A percentile compares a stretch with the other conserved stretches of the same genome.
Conservation (phyloP, 208 protist genomes). For the Trypanosoma theileri region DNA sequence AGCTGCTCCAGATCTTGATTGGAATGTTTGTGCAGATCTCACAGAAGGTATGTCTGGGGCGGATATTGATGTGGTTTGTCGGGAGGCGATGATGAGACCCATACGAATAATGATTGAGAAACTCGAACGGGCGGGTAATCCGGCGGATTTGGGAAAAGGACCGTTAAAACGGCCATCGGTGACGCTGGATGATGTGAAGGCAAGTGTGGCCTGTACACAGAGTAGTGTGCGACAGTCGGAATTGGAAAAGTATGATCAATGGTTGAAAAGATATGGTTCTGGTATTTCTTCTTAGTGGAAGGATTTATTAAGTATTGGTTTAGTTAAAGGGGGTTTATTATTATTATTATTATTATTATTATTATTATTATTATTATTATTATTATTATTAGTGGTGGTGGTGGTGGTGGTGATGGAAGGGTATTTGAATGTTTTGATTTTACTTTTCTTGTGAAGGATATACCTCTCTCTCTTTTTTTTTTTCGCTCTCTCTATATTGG, state of each 20-base stretch:
- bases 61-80: slow-evolving; percentile 90
- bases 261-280: slow-evolving; percentile 73
- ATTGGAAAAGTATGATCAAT: slow-evolving; percentile 68
- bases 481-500: not conserved
- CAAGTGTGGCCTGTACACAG: slow-evolving; percentile 75
- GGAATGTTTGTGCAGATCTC: slow-evolving; percentile 55
- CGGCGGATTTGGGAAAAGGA: slow-evolving; percentile 28
- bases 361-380: not conserved
- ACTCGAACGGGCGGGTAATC: slow-evolving; percentile 49
- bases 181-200: slow-evolving; percentile 73
- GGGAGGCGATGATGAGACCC: slow-evolving; percentile 92
- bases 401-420: not conserved
- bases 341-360: not conserved
- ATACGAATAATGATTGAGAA: slow-evolving; percentile 86
- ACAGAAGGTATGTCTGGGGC: slow-evolving; percentile 89
- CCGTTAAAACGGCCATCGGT: slow-evolving; percentile 48
- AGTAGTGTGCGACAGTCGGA: slow-evolving; percentile 71
- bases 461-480: not conserved
- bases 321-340: not conserved
- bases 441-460: not conserved
- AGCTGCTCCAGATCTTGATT: slow-evolving; percentile 43
- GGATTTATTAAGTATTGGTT: not conserved
- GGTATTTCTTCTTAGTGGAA: slow-evolving; percentile 62
- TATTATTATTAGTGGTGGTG: not conserved
- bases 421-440: not conserved